These are phyloP conservation scores for Medicago ruthenica DNA, from an alignment of 306 rosid genomes.

Conservation along the genomic window DNA sequence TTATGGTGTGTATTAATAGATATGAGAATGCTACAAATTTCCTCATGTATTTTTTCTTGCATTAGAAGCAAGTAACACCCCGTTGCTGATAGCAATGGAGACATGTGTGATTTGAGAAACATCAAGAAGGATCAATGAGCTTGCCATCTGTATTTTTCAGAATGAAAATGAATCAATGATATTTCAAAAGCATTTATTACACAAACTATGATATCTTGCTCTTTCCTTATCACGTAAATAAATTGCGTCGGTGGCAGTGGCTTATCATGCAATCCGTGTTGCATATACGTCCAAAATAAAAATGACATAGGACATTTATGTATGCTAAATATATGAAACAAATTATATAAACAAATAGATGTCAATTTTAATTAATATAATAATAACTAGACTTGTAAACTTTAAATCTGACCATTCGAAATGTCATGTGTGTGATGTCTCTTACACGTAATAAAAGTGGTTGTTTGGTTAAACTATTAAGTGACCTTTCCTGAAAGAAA, in stretches of 20 bases:
- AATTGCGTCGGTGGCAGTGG: slow-evolving; percentile 28
- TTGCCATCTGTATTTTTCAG: no score
- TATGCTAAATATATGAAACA: background rate
- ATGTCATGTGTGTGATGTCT: slow-evolving; percentile 41
- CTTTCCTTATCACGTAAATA: slow-evolving; percentile 41
- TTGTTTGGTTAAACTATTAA: slow-evolving; percentile 29
- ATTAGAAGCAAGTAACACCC: no score
- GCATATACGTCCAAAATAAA: background rate
- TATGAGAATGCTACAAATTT: background rate
- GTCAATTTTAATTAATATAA: slow-evolving; percentile 22
- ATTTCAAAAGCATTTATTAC: slow-evolving; percentile 7
- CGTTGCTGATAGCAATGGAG: no score
- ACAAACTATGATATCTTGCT: background rate
- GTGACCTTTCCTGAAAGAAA: slow-evolving; percentile 14
- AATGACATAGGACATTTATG: slow-evolving; percentile 21
- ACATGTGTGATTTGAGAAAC: no score
- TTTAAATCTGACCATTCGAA: background rate
- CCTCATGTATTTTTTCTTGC: background rate
- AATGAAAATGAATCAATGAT: background rate
- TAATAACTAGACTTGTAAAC: slow-evolving; percentile 3
- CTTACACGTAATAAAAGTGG: slow-evolving; percentile 40
- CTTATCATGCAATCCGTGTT: background rate
- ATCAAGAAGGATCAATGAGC: no score
- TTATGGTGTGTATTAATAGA: background rate
- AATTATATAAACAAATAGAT: background rate